A percentile compares a stretch with the other conserved stretches of the same genome.
These are phyloP conservation scores for Diaporthe longicolla DNA, from an alignment of 2,329 filamentous ascomycete genomes.

Conservation along the genomic window DNA sequence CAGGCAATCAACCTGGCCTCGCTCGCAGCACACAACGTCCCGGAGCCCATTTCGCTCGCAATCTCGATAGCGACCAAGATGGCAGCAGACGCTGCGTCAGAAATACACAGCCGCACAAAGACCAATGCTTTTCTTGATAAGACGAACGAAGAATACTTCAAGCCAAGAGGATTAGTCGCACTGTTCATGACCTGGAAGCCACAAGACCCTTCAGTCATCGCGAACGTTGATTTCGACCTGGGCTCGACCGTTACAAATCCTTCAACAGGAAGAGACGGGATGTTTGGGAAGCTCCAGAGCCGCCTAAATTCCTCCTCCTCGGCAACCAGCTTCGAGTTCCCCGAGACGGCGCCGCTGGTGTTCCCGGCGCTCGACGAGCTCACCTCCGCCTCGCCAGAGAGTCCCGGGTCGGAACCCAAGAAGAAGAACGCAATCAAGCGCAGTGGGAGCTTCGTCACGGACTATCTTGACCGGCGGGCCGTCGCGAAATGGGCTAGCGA, in stretches of 20 bases:
- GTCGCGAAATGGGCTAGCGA: constrained; percentile 45
- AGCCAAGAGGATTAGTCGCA: constrained; percentile 66
- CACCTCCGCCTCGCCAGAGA: constrained; percentile 39
- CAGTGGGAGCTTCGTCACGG: constrained; percentile 44
- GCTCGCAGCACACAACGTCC: constrained; percentile 55
- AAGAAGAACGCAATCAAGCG: constrained; percentile 44
- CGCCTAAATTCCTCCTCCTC: constrained; percentile 55
- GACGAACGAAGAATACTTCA: constrained; percentile 70
- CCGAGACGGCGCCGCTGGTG: constrained; percentile 62
- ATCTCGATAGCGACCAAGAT: constrained; percentile 60
- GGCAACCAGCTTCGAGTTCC: constrained; percentile 57
- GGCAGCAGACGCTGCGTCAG: constrained; percentile 57
- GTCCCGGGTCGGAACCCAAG: constrained; percentile 43
- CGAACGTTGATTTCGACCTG: constrained; percentile 52
- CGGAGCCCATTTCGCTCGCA: constrained; percentile 56
- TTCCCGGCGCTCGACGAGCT: constrained; percentile 60
- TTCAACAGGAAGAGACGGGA: constrained; percentile 41
- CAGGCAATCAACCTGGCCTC: constrained; percentile 59
- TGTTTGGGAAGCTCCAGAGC: constrained; percentile 48
- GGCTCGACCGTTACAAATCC: constrained; percentile 51
- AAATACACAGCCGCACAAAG: constrained; percentile 56
- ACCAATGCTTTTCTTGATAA: constrained; percentile 69
- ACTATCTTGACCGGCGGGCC: constrained; percentile 45
- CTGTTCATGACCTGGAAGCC: constrained; percentile 67
- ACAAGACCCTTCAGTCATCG: constrained; percentile 49